Percentiles rank a stretch among this genome's conserved stretches.
phyloP scores from a whole-genome alignment of 192 early-diverging fungal genomes.

The Umbelopsis sp. region DNA sequence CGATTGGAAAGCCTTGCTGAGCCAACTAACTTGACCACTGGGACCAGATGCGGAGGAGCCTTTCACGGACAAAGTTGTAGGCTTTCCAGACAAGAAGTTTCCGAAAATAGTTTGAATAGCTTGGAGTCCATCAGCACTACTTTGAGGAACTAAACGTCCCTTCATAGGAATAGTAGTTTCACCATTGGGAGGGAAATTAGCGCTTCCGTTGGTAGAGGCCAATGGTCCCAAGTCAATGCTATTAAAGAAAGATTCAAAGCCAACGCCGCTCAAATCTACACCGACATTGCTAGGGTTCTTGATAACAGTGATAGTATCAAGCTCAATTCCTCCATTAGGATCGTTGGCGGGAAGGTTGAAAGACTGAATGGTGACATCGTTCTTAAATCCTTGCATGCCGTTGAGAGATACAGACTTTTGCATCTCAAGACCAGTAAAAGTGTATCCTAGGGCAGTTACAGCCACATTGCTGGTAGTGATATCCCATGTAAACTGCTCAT shows the following conservation, averaged over 20 bases:
- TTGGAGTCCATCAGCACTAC: slow-evolving; percentile 41
- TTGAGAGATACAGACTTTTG: slow-evolving; percentile 51
- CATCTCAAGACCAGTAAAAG: slow-evolving; percentile 52
- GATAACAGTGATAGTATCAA: slow-evolving; percentile 60
- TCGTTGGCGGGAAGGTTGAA: slow-evolving; percentile 62
- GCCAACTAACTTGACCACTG: slow-evolving; percentile 38
- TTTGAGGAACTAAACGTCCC: slow-evolving; percentile 57
- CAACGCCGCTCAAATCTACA: slow-evolving; percentile 50
- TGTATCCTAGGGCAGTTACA: slow-evolving; percentile 56
- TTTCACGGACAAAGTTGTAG: slow-evolving; percentile 32
- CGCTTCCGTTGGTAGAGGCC: slow-evolving; percentile 44
- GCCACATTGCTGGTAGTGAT: slow-evolving; percentile 46
- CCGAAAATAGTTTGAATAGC: slow-evolving; percentile 53
- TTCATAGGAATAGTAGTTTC: slow-evolving; percentile 46
- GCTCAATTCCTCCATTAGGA: slow-evolving; percentile 62
- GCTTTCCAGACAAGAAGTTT: slow-evolving; percentile 50
- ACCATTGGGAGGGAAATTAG: slow-evolving; percentile 32
- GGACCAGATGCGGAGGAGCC: slow-evolving; percentile 37
- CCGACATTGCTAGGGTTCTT: slow-evolving; percentile 64
- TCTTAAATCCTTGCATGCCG: slow-evolving; percentile 53
- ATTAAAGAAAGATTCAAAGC: slow-evolving; percentile 46
- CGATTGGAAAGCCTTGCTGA: slow-evolving; percentile 51
- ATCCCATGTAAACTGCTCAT: slow-evolving; percentile 50
- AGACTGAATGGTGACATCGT: slow-evolving; percentile 40
- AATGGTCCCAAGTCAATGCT: slow-evolving; percentile 51